phyloP scores from a whole-genome alignment of 306 rosid species.

The Luffa acutangula region DNA sequence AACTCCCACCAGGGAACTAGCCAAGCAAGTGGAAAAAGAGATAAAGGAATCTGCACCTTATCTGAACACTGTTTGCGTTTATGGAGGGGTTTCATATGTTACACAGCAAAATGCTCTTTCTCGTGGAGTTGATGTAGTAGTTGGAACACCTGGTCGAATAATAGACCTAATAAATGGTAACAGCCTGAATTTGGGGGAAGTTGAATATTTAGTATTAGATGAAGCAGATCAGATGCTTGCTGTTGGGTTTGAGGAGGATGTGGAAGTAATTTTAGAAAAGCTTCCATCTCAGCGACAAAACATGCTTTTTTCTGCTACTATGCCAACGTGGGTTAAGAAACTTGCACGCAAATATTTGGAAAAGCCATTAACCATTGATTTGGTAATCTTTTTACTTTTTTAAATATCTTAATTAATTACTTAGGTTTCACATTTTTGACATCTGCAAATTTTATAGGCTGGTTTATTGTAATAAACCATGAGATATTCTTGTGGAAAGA shows the following conservation, averaged over 20 bases:
- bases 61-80: conserved; percentile 77
- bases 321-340: conserved; percentile 93
- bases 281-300: conserved; percentile 76
- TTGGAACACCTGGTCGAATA: conserved; percentile 94
- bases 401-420: not conserved
- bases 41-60: conserved; percentile 92
- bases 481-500: not conserved
- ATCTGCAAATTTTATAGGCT: not conserved
- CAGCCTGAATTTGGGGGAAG: conserved; percentile 73
- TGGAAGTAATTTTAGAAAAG: conserved; percentile 65
- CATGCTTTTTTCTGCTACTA: conserved; percentile 98
- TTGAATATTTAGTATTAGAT: conserved; percentile 77
- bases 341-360: conserved; percentile 73
- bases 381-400: conserved; percentile 38
- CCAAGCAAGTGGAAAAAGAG: conserved; percentile 97
- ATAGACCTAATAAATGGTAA: conserved; percentile 83
- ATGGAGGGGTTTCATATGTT: conserved; percentile 87
- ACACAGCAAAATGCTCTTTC: conserved; percentile 81
- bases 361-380: conserved; percentile 86
- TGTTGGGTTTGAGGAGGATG: conserved; percentile 98
- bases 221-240: conserved; percentile 99
- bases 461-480: not conserved
- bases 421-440: not conserved
- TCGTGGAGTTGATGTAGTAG: conserved; percentile 96
- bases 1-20: conserved; percentile 94